Base-by-base conservation (phyloP, 257 asterid species). In the Solanum chmielewskii region DNA sequence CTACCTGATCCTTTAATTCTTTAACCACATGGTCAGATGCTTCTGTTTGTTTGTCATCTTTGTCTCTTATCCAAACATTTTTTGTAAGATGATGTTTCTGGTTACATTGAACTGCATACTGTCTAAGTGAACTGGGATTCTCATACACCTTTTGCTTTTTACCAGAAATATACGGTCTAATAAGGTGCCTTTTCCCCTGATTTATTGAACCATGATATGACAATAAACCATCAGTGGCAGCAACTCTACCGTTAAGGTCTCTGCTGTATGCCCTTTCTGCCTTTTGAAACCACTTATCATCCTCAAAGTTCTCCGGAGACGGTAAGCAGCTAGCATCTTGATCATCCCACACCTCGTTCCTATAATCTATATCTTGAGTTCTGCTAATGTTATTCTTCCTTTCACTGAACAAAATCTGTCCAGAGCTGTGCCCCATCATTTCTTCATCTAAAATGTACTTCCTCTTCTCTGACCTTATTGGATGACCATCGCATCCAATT, bases 41-140 rank as follows among this genome's bases (percentile, higher is more conserved):
- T 21, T 89, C 88, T 29, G 37, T 29, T 45, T 86, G 31, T 47
- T 89, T 85, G 66, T 78, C 86, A 82, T 87, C 69, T 59, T 77
- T 75, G 47, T 84, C 88, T 75, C 92, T 89, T 52, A 75, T 31
- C 92, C 91, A 89, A 75, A 87, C 88, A 88, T 88, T 87, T 87
- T 86, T 41, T 14, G 88, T 35, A 13, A 76, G 85, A 49, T 39
- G 69, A 69, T 41, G 82, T 47, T 85, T 88, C 85, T 64, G 49
- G 77, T 82, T 87, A 52, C 39, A 69, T 52, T 70, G 84, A 44
- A 49, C n/a, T 45, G 85, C 23, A 52, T 70, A 69, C 29, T 20
- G 62, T 45, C 83, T 85, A 12, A 81, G 41, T 60, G 64, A 71
- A 47, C 88, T 76, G 52, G 77, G 69, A 75, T 83, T 62, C 23